Evolutionary conservation across 1,284 basidiomycete species (phyloP), one percentile per base, ranked within the genome.

Genomic region (Boletus smithii): DNA sequence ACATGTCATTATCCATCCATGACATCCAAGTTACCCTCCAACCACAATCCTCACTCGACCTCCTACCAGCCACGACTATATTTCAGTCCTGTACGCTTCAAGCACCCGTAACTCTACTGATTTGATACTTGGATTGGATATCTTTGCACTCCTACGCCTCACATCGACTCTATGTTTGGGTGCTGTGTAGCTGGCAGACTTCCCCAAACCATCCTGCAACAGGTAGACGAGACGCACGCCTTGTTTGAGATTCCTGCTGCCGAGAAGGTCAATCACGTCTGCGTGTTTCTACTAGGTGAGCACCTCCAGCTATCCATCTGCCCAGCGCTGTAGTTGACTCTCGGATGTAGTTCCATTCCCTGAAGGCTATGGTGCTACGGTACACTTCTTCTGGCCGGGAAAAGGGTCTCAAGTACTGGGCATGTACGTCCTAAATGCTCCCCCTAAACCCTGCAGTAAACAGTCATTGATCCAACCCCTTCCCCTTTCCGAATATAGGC

Each of bases 321-420:
- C 16, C 18, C 9, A 16, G 34, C 8, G 14, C 18, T 17, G 8
- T 29, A 9, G 42, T 31, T 35, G 44, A 50, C 23, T 6, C 17
- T 18, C 4, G 32, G 23, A 23, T 24, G 3, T 39, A 80, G 89
- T 90, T 0, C 84, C 90, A 0, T 94, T 95, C 57, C 93, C 93
- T 1, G 86, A 90, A 22, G 91, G 91, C 5, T 95, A 85, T 63
- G 93, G 87, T 24, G 91, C 89, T 10, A 86, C 91, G 0, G 90
- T 95, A 2, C 92, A 95, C 66, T 87, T 95, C 61, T 84, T 85
- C 60, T 92, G 88, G 83, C 92, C 92, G 1, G 88, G 87, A 11
- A 88, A 83, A 62, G 91, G 91, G 3, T 95, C 92, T 59, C 88
- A 92, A 61, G 68, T 94, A 4, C 73, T 97, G 18, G 93, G 93